Base-by-base conservation (phyloP, 352 stramenopile species). In the Globisporangium sylvaticum region DNA sequence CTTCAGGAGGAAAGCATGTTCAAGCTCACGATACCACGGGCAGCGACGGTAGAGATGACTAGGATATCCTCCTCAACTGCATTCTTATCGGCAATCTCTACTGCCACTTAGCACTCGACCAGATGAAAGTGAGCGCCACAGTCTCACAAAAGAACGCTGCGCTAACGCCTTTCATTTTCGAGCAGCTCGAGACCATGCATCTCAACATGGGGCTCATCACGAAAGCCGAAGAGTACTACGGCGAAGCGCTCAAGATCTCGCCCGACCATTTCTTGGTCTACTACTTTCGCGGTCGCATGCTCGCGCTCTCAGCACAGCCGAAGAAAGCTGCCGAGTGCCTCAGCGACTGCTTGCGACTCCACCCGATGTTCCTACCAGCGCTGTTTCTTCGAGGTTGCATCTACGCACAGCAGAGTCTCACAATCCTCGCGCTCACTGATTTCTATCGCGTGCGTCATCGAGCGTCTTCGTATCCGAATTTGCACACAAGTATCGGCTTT, bases 81-180 rank as follows among this genome's bases (percentile, higher is more conserved):
- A 46, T 88, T 2, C 58, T 84, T 24, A 73, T 90, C 0, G 81
- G 76, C 1, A 90, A 88, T 52, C 63, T 90, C 25, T 85, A 90
- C 68, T 88, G 77, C 46, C 78, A 88, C 20, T 55, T 84, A 0
- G 77, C 78, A 5, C 72, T 85, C 12, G 76, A 88, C 32, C 70
- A 88, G n/a, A 71, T 78, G 52, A 75, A 75, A 22, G 57, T 68
- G 5, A 79, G 63, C 31, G 68, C 77, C 1, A 68, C 22, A 0
- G 56, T 73, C 5, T 62, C 68, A 5, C 68, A 73, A 10, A 86
- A 79, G 25, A 64, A 59, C 6, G 59, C 70, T 1, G 50, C 52
- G 24, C 64, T 79, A 58, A 79, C 67, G 46, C 74, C 66, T 8
- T 37, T 68, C 6, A 20, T 58, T 0, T 57, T 75, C n/a, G 62